phyloP scores from a whole-genome alignment of 192 early-diverging fungal species.

The Podochytrium sp. region DNA sequence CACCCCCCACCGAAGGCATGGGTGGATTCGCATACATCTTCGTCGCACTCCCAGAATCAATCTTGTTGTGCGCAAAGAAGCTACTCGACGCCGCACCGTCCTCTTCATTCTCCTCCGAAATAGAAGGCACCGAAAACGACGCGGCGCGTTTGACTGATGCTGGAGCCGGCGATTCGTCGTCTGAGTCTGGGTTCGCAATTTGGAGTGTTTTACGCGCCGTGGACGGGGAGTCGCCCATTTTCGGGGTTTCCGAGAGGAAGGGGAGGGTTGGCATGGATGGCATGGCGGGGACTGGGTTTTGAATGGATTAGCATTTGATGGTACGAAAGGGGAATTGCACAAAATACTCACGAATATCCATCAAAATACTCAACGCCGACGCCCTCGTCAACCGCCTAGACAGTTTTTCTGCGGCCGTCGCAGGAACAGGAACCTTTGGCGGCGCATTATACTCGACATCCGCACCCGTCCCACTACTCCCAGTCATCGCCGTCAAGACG shows the following conservation, averaged over 20 bases:
- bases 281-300: constrained; percentile 13
- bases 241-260: neutral
- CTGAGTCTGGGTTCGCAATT: constrained; percentile 21
- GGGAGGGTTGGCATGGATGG: neutral
- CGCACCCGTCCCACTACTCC: constrained; percentile 9
- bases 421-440: neutral
- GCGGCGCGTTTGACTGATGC: no score
- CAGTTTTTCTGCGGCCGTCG: constrained; percentile 11
- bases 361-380: constrained; percentile 31
- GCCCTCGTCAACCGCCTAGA: constrained; percentile 23
- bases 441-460: constrained; percentile 26
- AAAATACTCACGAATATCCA: constrained; percentile 31
- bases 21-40: neutral
- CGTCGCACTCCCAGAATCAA: no score
- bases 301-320: neutral
- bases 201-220: constrained; percentile 13
- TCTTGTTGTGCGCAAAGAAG: no score
- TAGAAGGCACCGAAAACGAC: no score
- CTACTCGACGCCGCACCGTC: neutral
- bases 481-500: neutral
- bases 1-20: neutral
- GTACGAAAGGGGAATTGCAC: neutral
- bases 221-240: constrained; percentile 10
- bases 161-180: neutral
- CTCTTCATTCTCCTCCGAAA: neutral